Evolutionary conservation across 2,329 filamentous ascomycete genomes (phyloP).

Genomic region (Ceratocystis huliohia): DNA sequence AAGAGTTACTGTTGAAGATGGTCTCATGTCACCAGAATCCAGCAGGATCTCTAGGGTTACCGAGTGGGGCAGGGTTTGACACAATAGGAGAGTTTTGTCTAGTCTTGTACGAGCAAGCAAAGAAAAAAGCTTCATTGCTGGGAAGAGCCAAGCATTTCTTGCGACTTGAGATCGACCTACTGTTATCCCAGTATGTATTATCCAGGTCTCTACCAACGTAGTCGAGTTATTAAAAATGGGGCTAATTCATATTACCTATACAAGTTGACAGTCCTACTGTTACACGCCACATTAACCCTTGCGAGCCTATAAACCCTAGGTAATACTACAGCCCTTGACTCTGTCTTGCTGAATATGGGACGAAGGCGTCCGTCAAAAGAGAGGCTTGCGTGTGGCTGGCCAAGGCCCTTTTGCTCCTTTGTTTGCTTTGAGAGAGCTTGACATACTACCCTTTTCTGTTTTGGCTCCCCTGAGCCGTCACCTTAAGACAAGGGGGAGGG

Average conservation of each 20-base stretch:
- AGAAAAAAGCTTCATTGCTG: too few relatives aligned
- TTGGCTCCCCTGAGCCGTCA: not conserved
- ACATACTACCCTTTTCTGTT: not conserved
- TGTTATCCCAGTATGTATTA: too few relatives aligned
- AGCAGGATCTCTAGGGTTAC: not conserved
- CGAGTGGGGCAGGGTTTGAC: not conserved
- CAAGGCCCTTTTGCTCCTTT: not conserved
- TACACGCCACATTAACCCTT: too few relatives aligned
- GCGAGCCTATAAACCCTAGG: too few relatives aligned
- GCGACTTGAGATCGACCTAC: too few relatives aligned
- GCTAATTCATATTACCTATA: too few relatives aligned
- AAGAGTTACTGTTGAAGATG: too few relatives aligned
- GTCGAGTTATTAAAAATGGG: too few relatives aligned
- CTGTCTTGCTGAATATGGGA: not conserved
- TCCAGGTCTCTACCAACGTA: too few relatives aligned
- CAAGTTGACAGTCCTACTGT: too few relatives aligned
- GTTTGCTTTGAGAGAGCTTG: not conserved
- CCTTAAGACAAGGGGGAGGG: not conserved
- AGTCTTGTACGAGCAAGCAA: too few relatives aligned
- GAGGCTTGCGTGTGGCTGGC: slow-evolving; percentile 6
- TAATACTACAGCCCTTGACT: not conserved
- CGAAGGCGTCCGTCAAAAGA: not conserved
- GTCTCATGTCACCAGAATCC: not conserved
- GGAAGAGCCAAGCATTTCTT: too few relatives aligned
- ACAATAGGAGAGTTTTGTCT: not conserved